A percentile compares a stretch with the other conserved stretches of the same genome.
Evolutionary conservation across 2,329 filamentous ascomycete species (phyloP).

Genomic region (Botryotinia calthae): DNA sequence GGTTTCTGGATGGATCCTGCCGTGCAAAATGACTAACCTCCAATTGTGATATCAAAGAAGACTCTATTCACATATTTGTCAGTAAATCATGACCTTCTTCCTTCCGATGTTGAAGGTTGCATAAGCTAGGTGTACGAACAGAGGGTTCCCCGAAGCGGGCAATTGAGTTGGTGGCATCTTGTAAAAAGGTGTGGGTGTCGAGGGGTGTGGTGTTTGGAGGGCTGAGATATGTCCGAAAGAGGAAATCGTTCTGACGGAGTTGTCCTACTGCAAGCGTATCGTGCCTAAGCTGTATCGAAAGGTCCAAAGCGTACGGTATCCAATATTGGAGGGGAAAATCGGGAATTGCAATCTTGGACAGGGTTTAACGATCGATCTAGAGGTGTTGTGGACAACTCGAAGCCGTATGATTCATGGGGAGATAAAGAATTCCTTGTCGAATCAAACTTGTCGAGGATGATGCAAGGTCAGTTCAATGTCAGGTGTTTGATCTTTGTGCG

Average conservation of each 20-base stretch:
- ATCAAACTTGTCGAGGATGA: not conserved
- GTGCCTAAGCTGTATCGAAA: not conserved
- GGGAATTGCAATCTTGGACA: not conserved
- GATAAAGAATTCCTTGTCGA: not conserved
- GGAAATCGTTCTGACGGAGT: not conserved
- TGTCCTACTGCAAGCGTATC: not conserved
- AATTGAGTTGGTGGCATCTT: slow-evolving; percentile 42
- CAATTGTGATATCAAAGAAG: slow-evolving; percentile 74
- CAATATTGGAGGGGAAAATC: not conserved
- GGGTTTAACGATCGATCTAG: not conserved
- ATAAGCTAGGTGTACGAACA: slow-evolving; percentile 40
- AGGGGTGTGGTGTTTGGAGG: not conserved
- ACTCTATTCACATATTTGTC: slow-evolving; percentile 29
- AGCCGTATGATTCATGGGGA: not conserved
- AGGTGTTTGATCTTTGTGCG: not conserved
- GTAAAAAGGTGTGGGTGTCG: not conserved
- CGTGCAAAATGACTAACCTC: slow-evolving; percentile 53
- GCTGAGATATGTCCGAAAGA: not conserved
- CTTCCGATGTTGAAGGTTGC: not conserved
- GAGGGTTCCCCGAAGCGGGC: slow-evolving; percentile 45
- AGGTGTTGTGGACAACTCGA: not conserved
- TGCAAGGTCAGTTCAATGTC: not conserved
- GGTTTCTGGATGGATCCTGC: slow-evolving; percentile 7
- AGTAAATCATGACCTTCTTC: slow-evolving; percentile 25
- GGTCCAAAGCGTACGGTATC: not conserved